These are phyloP conservation scores for Lachnellula cervina DNA, from an alignment of 2,329 filamentous ascomycete species.

Conservation along the genomic window DNA sequence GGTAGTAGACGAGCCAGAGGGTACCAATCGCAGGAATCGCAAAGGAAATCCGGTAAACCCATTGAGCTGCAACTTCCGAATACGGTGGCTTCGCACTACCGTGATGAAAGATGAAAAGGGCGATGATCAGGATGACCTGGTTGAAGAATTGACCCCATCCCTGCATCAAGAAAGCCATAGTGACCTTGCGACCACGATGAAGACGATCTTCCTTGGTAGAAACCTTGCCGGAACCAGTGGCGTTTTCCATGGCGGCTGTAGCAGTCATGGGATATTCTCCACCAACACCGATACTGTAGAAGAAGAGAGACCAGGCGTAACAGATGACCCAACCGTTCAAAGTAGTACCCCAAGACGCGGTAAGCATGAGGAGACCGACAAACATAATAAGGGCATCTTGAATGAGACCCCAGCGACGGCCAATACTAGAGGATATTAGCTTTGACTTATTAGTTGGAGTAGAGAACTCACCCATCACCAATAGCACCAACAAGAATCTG, in stretches of 20 bases:
- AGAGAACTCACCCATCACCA: slow-evolving; percentile 56
- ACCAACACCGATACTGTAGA: slow-evolving; percentile 73
- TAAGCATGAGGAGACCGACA: slow-evolving; percentile 84
- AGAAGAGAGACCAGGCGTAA: slow-evolving; percentile 92
- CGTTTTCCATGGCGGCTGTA: slow-evolving; percentile 90
- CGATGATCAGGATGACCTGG: slow-evolving; percentile 81
- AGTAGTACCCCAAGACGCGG: slow-evolving; percentile 80
- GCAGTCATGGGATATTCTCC: slow-evolving; percentile 97
- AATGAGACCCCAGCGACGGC: slow-evolving; percentile 90
- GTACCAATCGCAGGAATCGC: slow-evolving; percentile 87
- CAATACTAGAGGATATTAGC: slow-evolving; percentile 54
- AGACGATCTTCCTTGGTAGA: slow-evolving; percentile 91
- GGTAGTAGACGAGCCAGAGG: slow-evolving; percentile 92
- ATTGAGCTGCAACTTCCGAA: slow-evolving; percentile 71
- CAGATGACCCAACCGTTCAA: slow-evolving; percentile 95
- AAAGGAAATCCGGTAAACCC: slow-evolving; percentile 88
- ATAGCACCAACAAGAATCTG: slow-evolving; percentile 82
- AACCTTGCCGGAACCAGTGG: slow-evolving; percentile 76
- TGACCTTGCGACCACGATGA: slow-evolving; percentile 93
- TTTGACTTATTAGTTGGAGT: slow-evolving; percentile 1
- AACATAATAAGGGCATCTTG: slow-evolving; percentile 96
- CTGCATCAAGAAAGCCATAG: slow-evolving; percentile 95
- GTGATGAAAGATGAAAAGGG: slow-evolving; percentile 84
- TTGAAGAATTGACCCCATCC: slow-evolving; percentile 97
- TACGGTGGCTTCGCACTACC: slow-evolving; percentile 59